Percentiles rank a stretch among this genome's conserved stretches.
These are phyloP conservation scores for Candida yuanshanica DNA, from an alignment of 805 yeast species.

Conservation along the genomic window DNA sequence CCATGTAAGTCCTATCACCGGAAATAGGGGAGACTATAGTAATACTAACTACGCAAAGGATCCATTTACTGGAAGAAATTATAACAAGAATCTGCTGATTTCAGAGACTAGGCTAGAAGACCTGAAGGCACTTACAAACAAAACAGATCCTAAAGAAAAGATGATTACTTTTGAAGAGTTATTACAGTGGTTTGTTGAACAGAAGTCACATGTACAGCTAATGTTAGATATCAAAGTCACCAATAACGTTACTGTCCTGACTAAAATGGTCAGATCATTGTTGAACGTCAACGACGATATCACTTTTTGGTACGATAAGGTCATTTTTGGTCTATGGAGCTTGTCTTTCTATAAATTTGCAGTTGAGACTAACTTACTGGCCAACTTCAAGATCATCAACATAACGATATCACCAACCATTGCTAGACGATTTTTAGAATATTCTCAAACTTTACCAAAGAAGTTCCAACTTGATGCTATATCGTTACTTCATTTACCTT, in stretches of 20 bases:
- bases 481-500: constrained; percentile 18
- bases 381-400: constrained; percentile 30
- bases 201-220: constrained; percentile 17
- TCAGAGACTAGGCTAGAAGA: constrained; percentile 30
- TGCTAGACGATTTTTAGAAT: constrained; percentile 28
- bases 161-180: constrained; percentile 40
- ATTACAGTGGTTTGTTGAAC: constrained; percentile 31
- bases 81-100: constrained; percentile 34
- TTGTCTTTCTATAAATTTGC: constrained; percentile 40
- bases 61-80: constrained; percentile 42
- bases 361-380: constrained; percentile 32
- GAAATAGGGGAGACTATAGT: neutral
- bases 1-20: constrained; percentile 24
- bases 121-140: constrained; percentile 31
- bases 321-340: constrained; percentile 51
- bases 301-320: constrained; percentile 37
- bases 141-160: constrained; percentile 25
- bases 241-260: constrained; percentile 37
- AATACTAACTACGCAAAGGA: constrained; percentile 24
- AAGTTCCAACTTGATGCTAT: constrained; percentile 30
- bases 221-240: constrained; percentile 50
- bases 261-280: constrained; percentile 33
- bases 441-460: constrained; percentile 31
- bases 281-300: constrained; percentile 32
- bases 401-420: constrained; percentile 30